Conservation (phyloP, 202 grass and related monocot species). For the Setaria italica region DNA sequence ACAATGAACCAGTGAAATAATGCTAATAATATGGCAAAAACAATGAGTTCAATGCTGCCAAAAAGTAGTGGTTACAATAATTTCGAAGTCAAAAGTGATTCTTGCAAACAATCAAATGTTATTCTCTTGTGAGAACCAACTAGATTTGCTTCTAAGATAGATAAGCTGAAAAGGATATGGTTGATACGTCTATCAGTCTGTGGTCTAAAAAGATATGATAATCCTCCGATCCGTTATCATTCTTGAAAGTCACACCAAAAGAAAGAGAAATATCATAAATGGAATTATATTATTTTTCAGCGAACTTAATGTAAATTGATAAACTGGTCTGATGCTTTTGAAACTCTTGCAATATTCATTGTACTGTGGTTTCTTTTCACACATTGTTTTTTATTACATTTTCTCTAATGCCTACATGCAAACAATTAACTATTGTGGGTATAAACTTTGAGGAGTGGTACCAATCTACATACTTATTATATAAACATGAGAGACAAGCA, state of each 20-base stretch:
- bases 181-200: background rate
- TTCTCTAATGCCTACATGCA: background rate
- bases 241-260: conserved; percentile 24
- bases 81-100: conserved; percentile 36
- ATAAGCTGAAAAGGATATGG: conserved; percentile 28
- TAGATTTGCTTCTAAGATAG: conserved; percentile 45
- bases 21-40: background rate
- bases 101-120: conserved; percentile 25
- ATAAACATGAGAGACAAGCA: conserved; percentile 48
- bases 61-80: conserved; percentile 19
- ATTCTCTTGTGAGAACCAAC: conserved; percentile 20
- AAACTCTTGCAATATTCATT: background rate
- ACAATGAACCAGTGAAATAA: background rate
- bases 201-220: conserved; percentile 23
- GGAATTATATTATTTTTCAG: background rate
- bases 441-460: conserved; percentile 13
- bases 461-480: conserved; percentile 19
- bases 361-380: background rate
- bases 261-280: background rate
- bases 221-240: background rate
- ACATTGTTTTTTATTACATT: background rate
- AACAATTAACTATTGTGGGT: conserved; percentile 5
- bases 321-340: background rate
- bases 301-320: background rate
- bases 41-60: conserved; percentile 18